Conservation (phyloP, 2,329 filamentous ascomycete species). For the Aspergillus unguis region DNA sequence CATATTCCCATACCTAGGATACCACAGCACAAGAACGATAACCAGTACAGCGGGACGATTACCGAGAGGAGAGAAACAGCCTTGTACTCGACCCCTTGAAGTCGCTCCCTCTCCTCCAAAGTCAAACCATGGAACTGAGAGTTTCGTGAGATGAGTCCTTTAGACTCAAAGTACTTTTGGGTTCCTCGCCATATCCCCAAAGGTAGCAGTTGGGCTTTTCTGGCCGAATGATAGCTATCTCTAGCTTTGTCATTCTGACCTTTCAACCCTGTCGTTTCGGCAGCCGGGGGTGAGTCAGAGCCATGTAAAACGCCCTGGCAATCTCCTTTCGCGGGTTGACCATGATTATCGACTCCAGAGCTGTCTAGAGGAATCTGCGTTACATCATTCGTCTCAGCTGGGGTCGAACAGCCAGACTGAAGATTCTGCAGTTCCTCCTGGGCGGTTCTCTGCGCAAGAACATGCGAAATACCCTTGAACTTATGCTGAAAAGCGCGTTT, state of each 20-base stretch:
- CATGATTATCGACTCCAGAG: conserved; percentile 13
- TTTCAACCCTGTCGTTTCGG: conserved; percentile 31
- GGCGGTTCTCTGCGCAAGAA: conserved; percentile 1
- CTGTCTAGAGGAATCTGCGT: neutral
- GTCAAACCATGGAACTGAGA: conserved; percentile 50
- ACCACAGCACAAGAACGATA: conserved; percentile 47
- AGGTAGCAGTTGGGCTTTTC: conserved; percentile 19
- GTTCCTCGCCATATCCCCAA: conserved; percentile 25
- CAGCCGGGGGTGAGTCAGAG: conserved; percentile 30
- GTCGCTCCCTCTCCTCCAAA: conserved; percentile 39
- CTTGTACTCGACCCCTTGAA: conserved; percentile 45
- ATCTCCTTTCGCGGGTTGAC: neutral
- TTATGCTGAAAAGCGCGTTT: conserved; percentile 61
- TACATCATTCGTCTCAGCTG: neutral
- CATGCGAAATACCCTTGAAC: conserved; percentile 42
- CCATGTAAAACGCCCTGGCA: conserved; percentile 17
- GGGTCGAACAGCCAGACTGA: neutral
- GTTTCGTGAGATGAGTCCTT: conserved; percentile 43
- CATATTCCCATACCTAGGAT: conserved; percentile 48
- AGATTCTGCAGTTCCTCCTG: neutral
- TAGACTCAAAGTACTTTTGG: conserved; percentile 32
- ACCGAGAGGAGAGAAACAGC: conserved; percentile 36
- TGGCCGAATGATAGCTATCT: conserved; percentile 18
- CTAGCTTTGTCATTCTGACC: conserved; percentile 32
- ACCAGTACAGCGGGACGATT: conserved; percentile 45